Evolutionary conservation across 441 rosid species (phyloP), one percentile per base, ranked within the genome.

Genomic region (Erodium moschatum): DNA sequence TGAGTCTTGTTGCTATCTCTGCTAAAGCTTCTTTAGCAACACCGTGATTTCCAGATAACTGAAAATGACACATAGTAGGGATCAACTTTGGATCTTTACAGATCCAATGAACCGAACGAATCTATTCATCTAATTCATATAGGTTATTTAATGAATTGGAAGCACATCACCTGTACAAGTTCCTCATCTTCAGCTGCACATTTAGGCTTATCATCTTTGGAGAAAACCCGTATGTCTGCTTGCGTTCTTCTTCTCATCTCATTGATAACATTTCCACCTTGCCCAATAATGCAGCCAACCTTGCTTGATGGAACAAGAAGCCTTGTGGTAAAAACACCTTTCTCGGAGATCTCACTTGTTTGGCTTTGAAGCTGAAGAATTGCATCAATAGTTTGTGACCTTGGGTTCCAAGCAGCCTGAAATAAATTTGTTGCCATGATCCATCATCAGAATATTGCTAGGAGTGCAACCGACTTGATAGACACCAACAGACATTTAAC

Each of bases 201-300:
- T 74, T 82, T 82, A 21, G 84, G 86, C 64, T 78, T 81, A 19
- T 84, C 88, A 72, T 85, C 85, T 78, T 84, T 84, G 13, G 85
- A 79, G 76, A 70, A 79, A 69, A 85, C 84, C 67, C 85, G 80
- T 64, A 84, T 87, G 29, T 85, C 85, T 60, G 87, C 89, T 50
- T 66, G 79, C 19, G 86, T 82, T 78, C 84, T 81, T 76, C 85
- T 83, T 33, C 88, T 82, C 85, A 87, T 87, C 77, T 87, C 88
- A 73, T 80, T 85, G 67, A 87, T 84, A 73, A 85, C 79, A 31
- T 80, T 79, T 69, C 89, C 89, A 73, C 87, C 87, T 81, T 85
- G 86, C 66, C 91, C 91, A 74, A 85, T 84, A 64, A 82, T 76
- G 72, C 88, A 85, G 29, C 88, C 89, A 64, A 80, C 83, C 79